phyloP scores from a whole-genome alignment of 2,329 filamentous ascomycete species.

The Pseudopithomyces chartarum region DNA sequence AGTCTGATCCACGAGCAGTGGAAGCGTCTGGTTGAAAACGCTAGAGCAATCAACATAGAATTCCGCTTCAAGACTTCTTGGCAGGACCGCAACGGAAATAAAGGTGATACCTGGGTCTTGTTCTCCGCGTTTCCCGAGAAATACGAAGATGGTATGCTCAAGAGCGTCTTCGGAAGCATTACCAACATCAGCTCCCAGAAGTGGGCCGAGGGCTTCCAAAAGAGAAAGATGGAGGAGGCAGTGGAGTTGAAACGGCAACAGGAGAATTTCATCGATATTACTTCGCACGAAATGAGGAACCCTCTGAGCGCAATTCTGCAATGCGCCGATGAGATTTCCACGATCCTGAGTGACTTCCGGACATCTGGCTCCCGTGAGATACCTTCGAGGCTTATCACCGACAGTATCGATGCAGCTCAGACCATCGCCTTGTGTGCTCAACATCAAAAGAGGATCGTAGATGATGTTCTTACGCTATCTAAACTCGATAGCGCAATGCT shows the following conservation, averaged over 20 bases:
- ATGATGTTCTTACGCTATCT: constrained; percentile 53
- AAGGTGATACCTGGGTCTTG: constrained; percentile 74
- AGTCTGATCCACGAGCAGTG: constrained; percentile 64
- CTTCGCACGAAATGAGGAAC: constrained; percentile 77
- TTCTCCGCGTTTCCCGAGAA: constrained; percentile 78
- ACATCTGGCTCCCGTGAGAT: constrained; percentile 53
- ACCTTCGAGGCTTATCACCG: constrained; percentile 56
- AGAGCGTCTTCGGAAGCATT: constrained; percentile 78
- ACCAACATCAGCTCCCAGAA: constrained; percentile 88
- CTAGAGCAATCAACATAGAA: constrained; percentile 69
- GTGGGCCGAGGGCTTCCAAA: constrained; percentile 81
- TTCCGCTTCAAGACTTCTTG: constrained; percentile 76
- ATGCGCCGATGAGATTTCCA: constrained; percentile 75
- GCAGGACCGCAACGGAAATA: constrained; percentile 62
- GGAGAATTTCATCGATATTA: constrained; percentile 82
- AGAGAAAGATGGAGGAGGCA: constrained; percentile 76
- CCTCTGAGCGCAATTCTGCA: constrained; percentile 76
- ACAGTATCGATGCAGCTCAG: constrained; percentile 73
- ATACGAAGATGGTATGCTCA: constrained; percentile 65
- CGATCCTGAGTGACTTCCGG: constrained; percentile 53
- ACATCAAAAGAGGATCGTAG: constrained; percentile 70
- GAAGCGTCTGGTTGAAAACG: constrained; percentile 65
- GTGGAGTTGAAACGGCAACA: constrained; percentile 81
- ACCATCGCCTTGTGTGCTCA: constrained; percentile 79
- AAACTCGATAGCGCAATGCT: constrained; percentile 77